These are phyloP conservation scores for Rheum nobile DNA, from an alignment of 148 eudicot genomes.

Conservation along the genomic window DNA sequence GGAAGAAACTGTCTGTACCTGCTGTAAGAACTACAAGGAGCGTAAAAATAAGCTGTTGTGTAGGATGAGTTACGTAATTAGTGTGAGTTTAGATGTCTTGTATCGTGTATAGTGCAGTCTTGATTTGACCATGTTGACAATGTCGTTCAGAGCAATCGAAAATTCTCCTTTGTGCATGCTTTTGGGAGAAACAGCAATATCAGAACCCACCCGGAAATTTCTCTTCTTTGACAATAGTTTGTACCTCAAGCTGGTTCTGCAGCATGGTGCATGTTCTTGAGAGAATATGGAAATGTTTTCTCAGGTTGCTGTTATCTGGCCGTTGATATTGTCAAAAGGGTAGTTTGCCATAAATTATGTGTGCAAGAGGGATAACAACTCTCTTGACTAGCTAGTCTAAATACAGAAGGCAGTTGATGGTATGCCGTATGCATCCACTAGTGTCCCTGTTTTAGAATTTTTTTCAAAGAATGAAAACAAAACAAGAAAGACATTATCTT, in stretches of 20 bases:
- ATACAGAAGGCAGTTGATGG: constrained; percentile 5
- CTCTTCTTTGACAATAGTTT: neutral
- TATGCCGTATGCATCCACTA: neutral
- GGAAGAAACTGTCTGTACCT: neutral
- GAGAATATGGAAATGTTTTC: neutral
- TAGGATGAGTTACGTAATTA: constrained; percentile 5
- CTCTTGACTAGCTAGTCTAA: neutral
- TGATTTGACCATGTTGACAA: constrained; percentile 1
- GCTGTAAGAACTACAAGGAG: neutral
- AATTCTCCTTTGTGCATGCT: neutral
- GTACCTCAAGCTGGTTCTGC: neutral
- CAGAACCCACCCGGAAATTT: neutral
- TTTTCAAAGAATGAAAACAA: neutral
- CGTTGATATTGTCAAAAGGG: constrained; percentile 1
- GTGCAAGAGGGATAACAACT: neutral
- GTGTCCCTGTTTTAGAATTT: neutral
- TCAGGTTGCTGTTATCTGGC: neutral
- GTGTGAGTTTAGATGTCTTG: constrained; percentile 3
- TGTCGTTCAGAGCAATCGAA: neutral
- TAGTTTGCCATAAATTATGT: neutral
- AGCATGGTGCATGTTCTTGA: neutral
- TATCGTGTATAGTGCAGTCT: constrained; percentile 1
- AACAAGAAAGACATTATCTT: neutral
- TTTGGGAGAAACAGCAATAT: neutral
- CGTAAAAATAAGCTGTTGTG: neutral